These are phyloP conservation scores for Cladosporium sp. DNA, from an alignment of 2,329 filamentous ascomycete genomes.

Conservation along the genomic window DNA sequence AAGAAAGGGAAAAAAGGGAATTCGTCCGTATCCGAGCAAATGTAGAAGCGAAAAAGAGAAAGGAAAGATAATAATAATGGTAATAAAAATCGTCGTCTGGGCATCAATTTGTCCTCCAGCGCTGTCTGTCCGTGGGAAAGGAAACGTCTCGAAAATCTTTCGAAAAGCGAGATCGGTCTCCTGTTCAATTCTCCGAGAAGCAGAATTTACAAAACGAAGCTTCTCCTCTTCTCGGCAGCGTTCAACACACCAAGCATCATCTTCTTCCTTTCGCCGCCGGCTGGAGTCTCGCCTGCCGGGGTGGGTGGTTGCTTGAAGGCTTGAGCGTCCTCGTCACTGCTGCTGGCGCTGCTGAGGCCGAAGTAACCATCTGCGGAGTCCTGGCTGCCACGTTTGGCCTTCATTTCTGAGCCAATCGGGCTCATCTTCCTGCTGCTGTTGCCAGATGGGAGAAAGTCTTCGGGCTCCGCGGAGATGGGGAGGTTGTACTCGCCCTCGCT, in stretches of 20 bases:
- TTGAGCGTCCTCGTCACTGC: constrained; percentile 37
- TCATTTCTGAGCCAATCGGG: constrained; percentile 35
- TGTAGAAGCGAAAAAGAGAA: neutral
- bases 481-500: constrained; percentile 72
- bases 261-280: constrained; percentile 79
- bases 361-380: constrained; percentile 33
- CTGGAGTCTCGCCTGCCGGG: constrained; percentile 73
- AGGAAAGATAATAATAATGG: neutral
- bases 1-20: neutral
- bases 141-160: neutral
- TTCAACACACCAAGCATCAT: constrained; percentile 82
- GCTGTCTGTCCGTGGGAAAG: no score
- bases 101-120: neutral
- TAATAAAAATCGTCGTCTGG: constrained; percentile 1
- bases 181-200: neutral
- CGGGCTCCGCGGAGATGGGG: constrained; percentile 60
- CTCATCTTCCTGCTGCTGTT: constrained; percentile 32
- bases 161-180: neutral
- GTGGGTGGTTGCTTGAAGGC: constrained; percentile 33
- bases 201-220: constrained; percentile 49
- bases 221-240: constrained; percentile 85
- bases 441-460: constrained; percentile 48
- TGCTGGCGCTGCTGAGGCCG: constrained; percentile 62
- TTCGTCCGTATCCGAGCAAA: neutral
- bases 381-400: constrained; percentile 33